phyloP scores from a whole-genome alignment of 306 rosid genomes.

The Phaseolus lunatus region DNA sequence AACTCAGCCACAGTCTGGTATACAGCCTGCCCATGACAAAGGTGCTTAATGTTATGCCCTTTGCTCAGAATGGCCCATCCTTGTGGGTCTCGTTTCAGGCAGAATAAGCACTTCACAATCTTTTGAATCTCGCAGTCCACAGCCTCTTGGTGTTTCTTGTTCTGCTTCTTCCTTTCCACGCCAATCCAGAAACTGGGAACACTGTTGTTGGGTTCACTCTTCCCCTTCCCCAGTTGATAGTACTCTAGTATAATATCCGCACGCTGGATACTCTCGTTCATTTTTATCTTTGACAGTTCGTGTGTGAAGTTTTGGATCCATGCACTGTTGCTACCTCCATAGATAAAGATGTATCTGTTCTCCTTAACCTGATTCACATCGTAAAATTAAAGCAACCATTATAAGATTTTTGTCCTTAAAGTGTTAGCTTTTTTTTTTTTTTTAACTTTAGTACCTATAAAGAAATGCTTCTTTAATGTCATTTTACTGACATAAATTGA shows the following conservation, averaged over 20 bases:
- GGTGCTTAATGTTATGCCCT: constrained; percentile 33
- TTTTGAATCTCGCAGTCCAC: constrained; percentile 44
- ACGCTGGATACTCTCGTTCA: constrained; percentile 21
- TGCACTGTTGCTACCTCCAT: constrained; percentile 36
- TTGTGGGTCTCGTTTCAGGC: constrained; percentile 42
- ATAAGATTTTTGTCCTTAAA: background rate
- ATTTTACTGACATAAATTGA: background rate
- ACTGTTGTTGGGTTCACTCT: constrained; percentile 17
- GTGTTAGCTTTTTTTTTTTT: too few species aligned
- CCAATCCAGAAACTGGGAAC: constrained; percentile 47
- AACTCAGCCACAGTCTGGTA: constrained; percentile 44
- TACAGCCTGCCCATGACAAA: constrained; percentile 44
- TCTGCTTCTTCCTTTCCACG: constrained; percentile 50
- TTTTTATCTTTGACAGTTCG: constrained; percentile 32
- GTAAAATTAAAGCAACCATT: background rate
- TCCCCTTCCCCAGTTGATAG: constrained; percentile 37
- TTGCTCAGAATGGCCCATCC: constrained; percentile 55
- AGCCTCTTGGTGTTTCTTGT: constrained; percentile 35
- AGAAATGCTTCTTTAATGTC: background rate
- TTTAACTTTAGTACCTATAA: too few species aligned
- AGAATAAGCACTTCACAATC: constrained; percentile 28
- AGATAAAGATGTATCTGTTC: constrained; percentile 46
- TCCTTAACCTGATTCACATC: constrained; percentile 26
- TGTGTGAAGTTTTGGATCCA: constrained; percentile 48
- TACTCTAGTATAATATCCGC: constrained; percentile 43